Conservation (phyloP, 768 basidiomycete species). For the Lentinula guzmanii region DNA sequence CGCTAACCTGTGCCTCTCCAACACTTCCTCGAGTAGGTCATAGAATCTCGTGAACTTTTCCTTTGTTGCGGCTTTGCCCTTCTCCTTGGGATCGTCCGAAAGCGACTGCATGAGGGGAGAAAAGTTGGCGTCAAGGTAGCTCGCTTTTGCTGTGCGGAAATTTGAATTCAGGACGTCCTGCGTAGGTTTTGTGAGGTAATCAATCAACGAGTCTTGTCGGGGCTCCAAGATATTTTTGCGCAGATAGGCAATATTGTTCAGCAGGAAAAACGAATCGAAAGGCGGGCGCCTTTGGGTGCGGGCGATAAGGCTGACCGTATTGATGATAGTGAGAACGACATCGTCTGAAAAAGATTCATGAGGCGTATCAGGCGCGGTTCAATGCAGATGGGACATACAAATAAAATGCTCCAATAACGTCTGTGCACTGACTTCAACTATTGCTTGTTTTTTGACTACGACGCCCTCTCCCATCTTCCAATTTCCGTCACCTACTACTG, state of each 20-base stretch:
- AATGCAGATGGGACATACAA: slow-evolving; percentile 37
- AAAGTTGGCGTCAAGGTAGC: slow-evolving; percentile 81
- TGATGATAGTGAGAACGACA: slow-evolving; percentile 60
- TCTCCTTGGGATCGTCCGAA: slow-evolving; percentile 59
- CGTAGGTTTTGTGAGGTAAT: slow-evolving; percentile 55
- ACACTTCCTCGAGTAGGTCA: slow-evolving; percentile 72
- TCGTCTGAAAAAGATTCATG: slow-evolving; percentile 43
- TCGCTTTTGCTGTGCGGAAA: slow-evolving; percentile 77
- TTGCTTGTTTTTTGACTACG: slow-evolving; percentile 45
- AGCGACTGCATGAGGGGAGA: slow-evolving; percentile 67
- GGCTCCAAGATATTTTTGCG: slow-evolving; percentile 56
- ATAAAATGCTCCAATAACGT: slow-evolving; percentile 70
- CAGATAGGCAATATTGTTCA: slow-evolving; percentile 76
- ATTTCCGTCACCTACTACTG: slow-evolving; percentile 78
- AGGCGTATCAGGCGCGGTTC: neutral
- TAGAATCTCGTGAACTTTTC: slow-evolving; percentile 83
- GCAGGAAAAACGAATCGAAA: slow-evolving; percentile 68
- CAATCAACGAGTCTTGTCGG: slow-evolving; percentile 34
- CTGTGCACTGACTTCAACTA: slow-evolving; percentile 49
- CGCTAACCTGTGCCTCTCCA: slow-evolving; percentile 67
- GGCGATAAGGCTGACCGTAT: slow-evolving; percentile 57
- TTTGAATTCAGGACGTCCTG: slow-evolving; percentile 59
- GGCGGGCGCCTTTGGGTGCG: slow-evolving; percentile 54
- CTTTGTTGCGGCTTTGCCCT: slow-evolving; percentile 46
- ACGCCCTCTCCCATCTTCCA: slow-evolving; percentile 91